Evolutionary conservation across 371 early-diverging fungal genomes (phyloP).

Genomic region (Nematocida displodere): DNA sequence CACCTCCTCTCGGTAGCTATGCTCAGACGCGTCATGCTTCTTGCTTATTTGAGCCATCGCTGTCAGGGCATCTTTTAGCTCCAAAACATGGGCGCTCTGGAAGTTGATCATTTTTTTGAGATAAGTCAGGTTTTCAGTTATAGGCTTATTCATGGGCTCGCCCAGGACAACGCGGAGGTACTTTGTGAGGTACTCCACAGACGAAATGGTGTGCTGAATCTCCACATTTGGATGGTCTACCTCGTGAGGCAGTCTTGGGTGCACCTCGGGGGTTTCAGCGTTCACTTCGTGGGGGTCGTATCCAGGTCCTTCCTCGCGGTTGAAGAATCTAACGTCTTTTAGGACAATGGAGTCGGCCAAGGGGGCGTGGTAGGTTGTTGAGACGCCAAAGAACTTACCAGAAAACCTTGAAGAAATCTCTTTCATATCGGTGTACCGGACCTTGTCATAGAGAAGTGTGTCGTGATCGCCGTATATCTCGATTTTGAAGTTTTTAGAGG

Average conservation of each 20-base stretch:
- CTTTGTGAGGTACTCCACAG: constrained; percentile 54
- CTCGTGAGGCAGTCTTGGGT: constrained; percentile 45
- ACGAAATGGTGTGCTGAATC: constrained; percentile 60
- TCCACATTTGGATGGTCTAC: constrained; percentile 57
- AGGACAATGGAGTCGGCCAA: constrained; percentile 57
- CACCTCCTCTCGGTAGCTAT: constrained; percentile 14
- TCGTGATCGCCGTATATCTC: constrained; percentile 63
- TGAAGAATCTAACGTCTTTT: constrained; percentile 43
- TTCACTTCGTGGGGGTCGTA: constrained; percentile 54
- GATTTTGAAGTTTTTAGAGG: constrained; percentile 65
- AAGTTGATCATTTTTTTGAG: constrained; percentile 49
- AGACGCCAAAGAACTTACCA: constrained; percentile 63
- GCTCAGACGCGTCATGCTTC: constrained; percentile 15
- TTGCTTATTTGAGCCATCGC: constrained; percentile 2
- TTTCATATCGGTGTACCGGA: constrained; percentile 54
- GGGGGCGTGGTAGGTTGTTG: constrained; percentile 58
- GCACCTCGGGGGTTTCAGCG: constrained; percentile 23
- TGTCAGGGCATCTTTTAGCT: constrained; percentile 31
- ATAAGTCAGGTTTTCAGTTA: constrained; percentile 48
- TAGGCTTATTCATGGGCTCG: constrained; percentile 40
- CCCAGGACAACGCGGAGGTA: constrained; percentile 62
- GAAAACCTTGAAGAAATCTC: constrained; percentile 41
- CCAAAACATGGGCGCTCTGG: constrained; percentile 46
- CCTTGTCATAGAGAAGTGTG: constrained; percentile 61
- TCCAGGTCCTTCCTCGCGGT: constrained; percentile 56